Evolutionary conservation across 768 basidiomycete species (phyloP), one percentile per base, ranked within the genome.

Genomic region (Auriscalpium microsporum): DNA sequence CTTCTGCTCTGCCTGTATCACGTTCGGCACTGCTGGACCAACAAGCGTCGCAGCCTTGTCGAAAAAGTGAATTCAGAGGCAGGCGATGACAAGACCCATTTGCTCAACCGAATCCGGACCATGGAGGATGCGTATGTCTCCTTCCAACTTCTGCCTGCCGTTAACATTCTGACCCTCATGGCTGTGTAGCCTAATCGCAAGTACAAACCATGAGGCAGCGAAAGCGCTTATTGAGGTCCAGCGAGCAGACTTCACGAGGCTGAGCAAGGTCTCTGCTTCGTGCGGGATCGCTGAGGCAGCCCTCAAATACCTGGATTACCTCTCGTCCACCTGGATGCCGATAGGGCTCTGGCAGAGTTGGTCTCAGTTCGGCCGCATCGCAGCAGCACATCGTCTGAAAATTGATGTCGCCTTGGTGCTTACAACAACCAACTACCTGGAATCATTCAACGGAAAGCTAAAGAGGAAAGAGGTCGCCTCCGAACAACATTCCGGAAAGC

Each of bases 1-100:
- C 65, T 73, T 11, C 61, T 73, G 0, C 49, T 73, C 9, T 73
- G 72, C 62, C 61, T 64, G 42, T 72, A 71, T 48, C 72, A 73
- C 49, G 38, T 68, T n/a, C 58, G 64, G 5, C 68, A 71, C 45
- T 68, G 60, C 35, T 72, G 71, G 69, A 58, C 45, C 28, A 71
- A 72, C 54, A 60, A 63, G 13, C 50, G 7, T n/a, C 14, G 28
- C 5, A 14, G 10, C 50, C 17, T 44, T 37, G 34, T 37, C 36
- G 42, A 19, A 28, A 52, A 14, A 28, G 28, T 13, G 36, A 38
- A 9, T 14, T 16, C 11, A 4, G 11, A 10, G 21, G 35, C 23
- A 16, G 10, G 5, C 14, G 13, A 10, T 33, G 21, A 17, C 13
- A 28, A 28, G 21, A 17, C 10, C 1, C 42, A 14, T 13, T 2